These are phyloP conservation scores for Rhizophagus clarus DNA, from an alignment of 192 early-diverging fungal species.

Conservation along the genomic window DNA sequence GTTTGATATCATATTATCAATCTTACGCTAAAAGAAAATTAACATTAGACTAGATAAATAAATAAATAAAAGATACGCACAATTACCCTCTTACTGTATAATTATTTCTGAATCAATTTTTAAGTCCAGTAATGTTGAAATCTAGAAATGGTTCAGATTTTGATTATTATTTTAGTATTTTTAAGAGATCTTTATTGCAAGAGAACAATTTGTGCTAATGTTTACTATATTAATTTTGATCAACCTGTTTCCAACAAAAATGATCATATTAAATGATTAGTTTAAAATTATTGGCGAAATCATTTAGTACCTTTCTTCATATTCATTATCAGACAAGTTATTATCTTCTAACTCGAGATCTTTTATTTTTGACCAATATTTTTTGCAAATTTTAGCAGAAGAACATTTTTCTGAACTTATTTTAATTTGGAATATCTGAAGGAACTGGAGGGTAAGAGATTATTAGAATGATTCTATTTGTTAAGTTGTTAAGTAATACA, in stretches of 20 bases:
- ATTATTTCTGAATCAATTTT: background rate
- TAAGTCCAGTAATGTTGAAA: background rate
- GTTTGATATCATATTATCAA: constrained; percentile 3
- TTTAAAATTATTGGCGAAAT: background rate
- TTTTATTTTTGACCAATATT: too few relatives aligned
- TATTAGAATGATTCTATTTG: constrained; percentile 2
- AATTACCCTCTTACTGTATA: background rate
- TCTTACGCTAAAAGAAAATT: constrained; percentile 5
- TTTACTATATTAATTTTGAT: background rate
- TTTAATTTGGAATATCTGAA: constrained; percentile 12
- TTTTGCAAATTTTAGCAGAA: too few relatives aligned
- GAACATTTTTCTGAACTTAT: too few relatives aligned
- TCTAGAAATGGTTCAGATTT: background rate
- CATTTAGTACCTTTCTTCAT: background rate
- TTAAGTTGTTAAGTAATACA: background rate
- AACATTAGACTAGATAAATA: background rate
- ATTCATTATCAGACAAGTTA: background rate
- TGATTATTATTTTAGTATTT: too few relatives aligned
- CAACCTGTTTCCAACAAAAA: background rate
- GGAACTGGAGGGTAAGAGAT: constrained; percentile 22
- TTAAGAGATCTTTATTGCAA: too few relatives aligned
- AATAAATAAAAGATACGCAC: constrained; percentile 10
- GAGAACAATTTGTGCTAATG: background rate
- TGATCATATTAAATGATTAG: background rate
- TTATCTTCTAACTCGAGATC: background rate